phyloP scores from a whole-genome alignment of 2,329 filamentous ascomycete genomes.

The Fusarium denticulatum region DNA sequence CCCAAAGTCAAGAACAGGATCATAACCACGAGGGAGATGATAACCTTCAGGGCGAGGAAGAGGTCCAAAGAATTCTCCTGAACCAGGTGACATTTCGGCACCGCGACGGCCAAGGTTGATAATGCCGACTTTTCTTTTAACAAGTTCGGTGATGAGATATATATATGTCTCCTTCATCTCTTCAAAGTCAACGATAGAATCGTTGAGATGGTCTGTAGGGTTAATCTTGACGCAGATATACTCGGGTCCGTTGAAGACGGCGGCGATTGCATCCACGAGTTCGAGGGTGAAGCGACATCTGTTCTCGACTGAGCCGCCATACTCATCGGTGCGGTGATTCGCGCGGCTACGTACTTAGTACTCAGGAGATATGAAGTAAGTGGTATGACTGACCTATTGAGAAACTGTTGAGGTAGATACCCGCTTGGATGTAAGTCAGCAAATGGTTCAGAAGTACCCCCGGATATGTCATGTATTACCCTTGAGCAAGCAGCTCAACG shows the following conservation, averaged over 20 bases:
- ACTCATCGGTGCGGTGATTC: neutral
- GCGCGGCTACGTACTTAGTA: neutral
- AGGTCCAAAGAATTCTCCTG: neutral
- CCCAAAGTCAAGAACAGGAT: constrained; percentile 10
- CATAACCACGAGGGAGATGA: neutral
- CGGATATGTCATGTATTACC: neutral
- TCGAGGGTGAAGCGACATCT: constrained; percentile 9
- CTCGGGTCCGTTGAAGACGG: neutral
- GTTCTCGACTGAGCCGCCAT: constrained; percentile 1
- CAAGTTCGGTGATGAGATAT: neutral
- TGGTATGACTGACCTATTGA: neutral
- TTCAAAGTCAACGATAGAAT: neutral
- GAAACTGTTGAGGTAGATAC: neutral
- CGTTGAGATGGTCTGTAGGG: constrained; percentile 5
- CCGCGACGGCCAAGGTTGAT: constrained; percentile 9
- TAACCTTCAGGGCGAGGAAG: neutral
- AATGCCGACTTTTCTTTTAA: neutral
- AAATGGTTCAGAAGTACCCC: fast-evolving
- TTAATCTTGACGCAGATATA: constrained; percentile 3
- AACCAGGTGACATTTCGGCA: neutral
- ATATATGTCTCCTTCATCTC: neutral
- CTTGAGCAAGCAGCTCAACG: constrained; percentile 1
- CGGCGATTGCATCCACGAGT: neutral
- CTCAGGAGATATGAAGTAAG: no score
- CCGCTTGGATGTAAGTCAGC: neutral